Evolutionary conservation across 2,329 filamentous ascomycete genomes (phyloP).

Genomic region (Myriosclerotinia curreyana): DNA sequence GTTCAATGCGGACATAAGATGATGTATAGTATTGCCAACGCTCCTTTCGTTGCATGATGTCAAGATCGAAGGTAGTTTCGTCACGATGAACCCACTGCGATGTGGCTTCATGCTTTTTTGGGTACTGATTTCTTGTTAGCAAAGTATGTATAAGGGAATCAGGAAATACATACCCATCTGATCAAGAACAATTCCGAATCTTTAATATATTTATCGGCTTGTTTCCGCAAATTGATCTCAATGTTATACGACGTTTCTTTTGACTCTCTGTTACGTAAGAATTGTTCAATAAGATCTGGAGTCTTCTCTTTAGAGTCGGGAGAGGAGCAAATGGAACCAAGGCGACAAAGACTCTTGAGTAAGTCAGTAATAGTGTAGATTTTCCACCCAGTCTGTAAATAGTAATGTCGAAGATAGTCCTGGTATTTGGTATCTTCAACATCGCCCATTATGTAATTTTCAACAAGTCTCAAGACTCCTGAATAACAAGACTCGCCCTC

Average conservation of each 20-base stretch:
- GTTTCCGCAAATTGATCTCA: constrained; percentile 86
- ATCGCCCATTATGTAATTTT: constrained; percentile 79
- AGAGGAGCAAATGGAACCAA: constrained; percentile 78
- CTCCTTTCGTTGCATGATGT: constrained; percentile 79
- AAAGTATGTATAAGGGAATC: constrained; percentile 15
- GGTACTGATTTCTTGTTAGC: constrained; percentile 50
- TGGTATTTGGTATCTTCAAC: constrained; percentile 82
- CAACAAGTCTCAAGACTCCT: constrained; percentile 79
- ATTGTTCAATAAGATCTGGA: constrained; percentile 82
- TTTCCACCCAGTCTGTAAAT: constrained; percentile 86
- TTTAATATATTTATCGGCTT: constrained; percentile 88
- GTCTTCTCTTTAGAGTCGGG: constrained; percentile 91
- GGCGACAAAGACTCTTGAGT: constrained; percentile 74
- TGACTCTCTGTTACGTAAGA: constrained; percentile 74
- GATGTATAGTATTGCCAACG: constrained; percentile 96
- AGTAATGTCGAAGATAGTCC: constrained; percentile 87
- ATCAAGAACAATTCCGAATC: constrained; percentile 90
- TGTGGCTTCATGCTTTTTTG: constrained; percentile 63
- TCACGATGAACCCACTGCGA: constrained; percentile 69
- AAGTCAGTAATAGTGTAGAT: constrained; percentile 91
- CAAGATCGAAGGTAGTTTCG: constrained; percentile 77
- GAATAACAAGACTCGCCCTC: constrained; percentile 70
- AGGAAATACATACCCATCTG: constrained; percentile 70
- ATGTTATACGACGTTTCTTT: constrained; percentile 86
- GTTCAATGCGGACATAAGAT: constrained; percentile 82